phyloP scores from a whole-genome alignment of 176 grass and related monocot species.

The Dactylis glomerata region DNA sequence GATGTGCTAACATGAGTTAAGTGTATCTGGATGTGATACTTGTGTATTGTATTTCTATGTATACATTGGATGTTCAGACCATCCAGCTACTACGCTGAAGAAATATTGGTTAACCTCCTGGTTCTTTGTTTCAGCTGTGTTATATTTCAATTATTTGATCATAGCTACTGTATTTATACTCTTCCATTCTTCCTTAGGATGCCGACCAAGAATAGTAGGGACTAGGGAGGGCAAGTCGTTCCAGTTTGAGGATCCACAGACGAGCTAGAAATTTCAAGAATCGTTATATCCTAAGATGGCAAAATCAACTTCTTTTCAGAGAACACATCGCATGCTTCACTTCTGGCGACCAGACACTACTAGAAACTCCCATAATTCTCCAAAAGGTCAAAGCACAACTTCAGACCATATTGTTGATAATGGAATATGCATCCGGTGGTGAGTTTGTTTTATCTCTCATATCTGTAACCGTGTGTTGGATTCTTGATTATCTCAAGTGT shows the following conservation, averaged over 20 bases:
- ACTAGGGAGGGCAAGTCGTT: conserved; percentile 50
- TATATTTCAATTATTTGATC: background rate
- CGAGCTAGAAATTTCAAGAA: conserved; percentile 49
- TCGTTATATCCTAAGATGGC: conserved; percentile 80
- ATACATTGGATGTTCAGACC: background rate
- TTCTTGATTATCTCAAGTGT: too few relatives aligned
- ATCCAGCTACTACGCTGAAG: background rate
- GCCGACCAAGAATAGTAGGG: conserved; percentile 71
- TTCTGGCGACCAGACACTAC: conserved; percentile 52
- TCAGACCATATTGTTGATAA: conserved; percentile 61
- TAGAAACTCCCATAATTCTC: conserved; percentile 74
- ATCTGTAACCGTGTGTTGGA: too few relatives aligned
- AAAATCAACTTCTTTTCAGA: conserved; percentile 93
- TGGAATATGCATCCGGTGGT: background rate
- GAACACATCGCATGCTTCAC: conserved; percentile 58
- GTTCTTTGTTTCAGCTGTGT: background rate
- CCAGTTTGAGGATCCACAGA: conserved; percentile 59
- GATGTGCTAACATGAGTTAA: too few relatives aligned
- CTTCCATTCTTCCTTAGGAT: conserved; percentile 52
- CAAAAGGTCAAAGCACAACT: conserved; percentile 68
- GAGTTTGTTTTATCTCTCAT: too few relatives aligned
- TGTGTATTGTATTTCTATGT: background rate
- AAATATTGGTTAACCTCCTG: background rate
- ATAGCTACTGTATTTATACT: conserved; percentile 10
- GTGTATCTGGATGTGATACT: too few relatives aligned